Conservation (phyloP, 2,329 filamentous ascomycete species). For the Paramyrothecium roridum region DNA sequence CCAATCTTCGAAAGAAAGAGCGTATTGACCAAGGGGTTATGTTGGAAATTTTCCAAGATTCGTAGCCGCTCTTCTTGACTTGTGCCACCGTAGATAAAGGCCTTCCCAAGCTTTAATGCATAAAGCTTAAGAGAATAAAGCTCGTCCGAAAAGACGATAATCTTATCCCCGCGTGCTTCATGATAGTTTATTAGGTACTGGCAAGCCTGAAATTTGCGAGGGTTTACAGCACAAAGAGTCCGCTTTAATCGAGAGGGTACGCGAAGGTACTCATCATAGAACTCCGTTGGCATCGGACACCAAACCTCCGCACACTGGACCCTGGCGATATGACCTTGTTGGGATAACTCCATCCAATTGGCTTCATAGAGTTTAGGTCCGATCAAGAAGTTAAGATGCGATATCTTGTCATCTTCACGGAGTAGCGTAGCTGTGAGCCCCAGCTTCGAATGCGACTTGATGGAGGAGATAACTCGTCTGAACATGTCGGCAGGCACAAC, state of each 20-base stretch:
- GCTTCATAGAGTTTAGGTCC: conserved; percentile 97
- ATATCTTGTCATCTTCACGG: conserved; percentile 97
- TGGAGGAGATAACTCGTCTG: conserved; percentile 84
- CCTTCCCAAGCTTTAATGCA: conserved; percentile 78
- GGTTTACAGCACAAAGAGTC: conserved; percentile 91
- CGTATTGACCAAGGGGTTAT: conserved; percentile 85
- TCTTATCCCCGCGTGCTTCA: conserved; percentile 90
- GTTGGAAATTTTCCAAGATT: conserved; percentile 92
- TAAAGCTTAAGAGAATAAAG: conserved; percentile 89
- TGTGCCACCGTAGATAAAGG: conserved; percentile 89
- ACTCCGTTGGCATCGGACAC: conserved; percentile 97
- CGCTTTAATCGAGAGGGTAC: conserved; percentile 50
- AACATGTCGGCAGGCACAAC: conserved; percentile 97
- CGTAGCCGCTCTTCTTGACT: conserved; percentile 79
- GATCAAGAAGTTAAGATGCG: conserved; percentile 94
- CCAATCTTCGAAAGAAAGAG: conserved; percentile 97
- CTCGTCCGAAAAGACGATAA: conserved; percentile 98
- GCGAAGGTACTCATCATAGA: conserved; percentile 91
- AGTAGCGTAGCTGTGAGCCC: conserved; percentile 91
- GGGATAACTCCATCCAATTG: conserved; percentile 98
- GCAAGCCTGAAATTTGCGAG: conserved; percentile 92
- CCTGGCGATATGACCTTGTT: conserved; percentile 93
- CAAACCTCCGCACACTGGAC: conserved; percentile 98
- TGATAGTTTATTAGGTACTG: conserved; percentile 99
- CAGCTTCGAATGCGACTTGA: conserved; percentile 93